Evolutionary conservation across 371 early-diverging fungal genomes (phyloP).

Genomic region (Encephalitozoon romaleae): DNA sequence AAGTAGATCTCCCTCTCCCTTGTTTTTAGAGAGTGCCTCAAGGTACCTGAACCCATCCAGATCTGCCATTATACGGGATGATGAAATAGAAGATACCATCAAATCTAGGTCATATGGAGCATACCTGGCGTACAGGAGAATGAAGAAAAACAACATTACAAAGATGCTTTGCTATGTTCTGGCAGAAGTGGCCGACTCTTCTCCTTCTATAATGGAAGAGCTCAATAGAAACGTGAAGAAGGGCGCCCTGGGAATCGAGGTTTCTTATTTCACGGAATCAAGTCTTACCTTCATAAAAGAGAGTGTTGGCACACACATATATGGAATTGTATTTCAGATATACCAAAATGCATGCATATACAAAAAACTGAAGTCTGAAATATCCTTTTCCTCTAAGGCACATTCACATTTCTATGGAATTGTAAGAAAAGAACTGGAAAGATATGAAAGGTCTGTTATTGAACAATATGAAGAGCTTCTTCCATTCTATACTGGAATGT

Average conservation of each 20-base stretch:
- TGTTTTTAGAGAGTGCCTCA: constrained; percentile 1
- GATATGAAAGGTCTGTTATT: constrained; percentile 36
- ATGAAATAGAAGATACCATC: neutral
- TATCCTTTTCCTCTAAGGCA: neutral
- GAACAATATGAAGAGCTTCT: constrained; percentile 15
- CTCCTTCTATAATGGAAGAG: neutral
- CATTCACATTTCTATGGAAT: constrained; percentile 27
- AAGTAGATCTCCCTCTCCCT: neutral
- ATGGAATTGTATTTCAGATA: constrained; percentile 4
- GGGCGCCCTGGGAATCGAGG: constrained; percentile 28
- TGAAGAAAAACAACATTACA: neutral
- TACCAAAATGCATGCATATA: constrained; percentile 27
- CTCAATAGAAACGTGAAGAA: constrained; percentile 15
- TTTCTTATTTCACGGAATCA: neutral
- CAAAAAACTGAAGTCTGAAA: constrained; percentile 7
- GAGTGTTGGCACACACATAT: constrained; percentile 1
- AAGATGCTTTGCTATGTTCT: constrained; percentile 27
- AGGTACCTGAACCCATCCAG: neutral
- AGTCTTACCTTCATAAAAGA: neutral
- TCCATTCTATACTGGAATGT: constrained; percentile 34
- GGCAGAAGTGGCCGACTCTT: neutral
- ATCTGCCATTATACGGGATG: neutral
- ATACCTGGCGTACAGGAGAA: constrained; percentile 19
- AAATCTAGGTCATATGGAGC: constrained; percentile 9
- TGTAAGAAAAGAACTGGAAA: neutral